Conservation (phyloP, 306 rosid species). For the Calophaca sinica region DNA sequence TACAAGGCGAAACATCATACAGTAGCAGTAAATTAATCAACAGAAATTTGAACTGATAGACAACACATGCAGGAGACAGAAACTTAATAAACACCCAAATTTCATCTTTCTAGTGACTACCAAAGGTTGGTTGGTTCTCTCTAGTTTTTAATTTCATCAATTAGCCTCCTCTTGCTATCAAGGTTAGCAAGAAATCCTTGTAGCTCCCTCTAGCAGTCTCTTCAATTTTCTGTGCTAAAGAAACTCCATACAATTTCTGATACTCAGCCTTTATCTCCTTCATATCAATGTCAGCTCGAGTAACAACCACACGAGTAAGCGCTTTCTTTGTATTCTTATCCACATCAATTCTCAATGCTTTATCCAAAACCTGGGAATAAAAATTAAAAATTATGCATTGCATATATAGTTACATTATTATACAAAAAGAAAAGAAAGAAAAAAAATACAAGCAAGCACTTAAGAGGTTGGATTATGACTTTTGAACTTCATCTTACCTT, state of each 20-base stretch:
- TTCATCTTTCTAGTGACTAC: slow-evolving; percentile 1
- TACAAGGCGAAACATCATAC: slow-evolving; percentile 15
- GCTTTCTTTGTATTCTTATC: slow-evolving; percentile 69
- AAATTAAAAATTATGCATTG: not conserved
- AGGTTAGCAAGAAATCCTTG: slow-evolving; percentile 82
- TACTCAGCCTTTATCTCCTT: slow-evolving; percentile 69
- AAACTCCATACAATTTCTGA: slow-evolving; percentile 57
- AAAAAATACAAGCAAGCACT: not conserved
- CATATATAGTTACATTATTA: too few relatives aligned
- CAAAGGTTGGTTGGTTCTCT: too few relatives aligned
- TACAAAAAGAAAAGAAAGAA: too few relatives aligned
- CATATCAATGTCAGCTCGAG: slow-evolving; percentile 81
- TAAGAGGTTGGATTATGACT: not conserved
- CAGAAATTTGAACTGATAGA: not conserved
- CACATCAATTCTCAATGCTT: slow-evolving; percentile 62
- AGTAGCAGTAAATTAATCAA: slow-evolving; percentile 1
- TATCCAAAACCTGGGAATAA: slow-evolving; percentile 56
- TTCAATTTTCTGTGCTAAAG: slow-evolving; percentile 66
- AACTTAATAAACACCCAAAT: not conserved
- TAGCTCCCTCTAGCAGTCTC: slow-evolving; percentile 73
- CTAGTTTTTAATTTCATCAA: not conserved
- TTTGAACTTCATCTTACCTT: slow-evolving; percentile 55
- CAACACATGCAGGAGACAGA: not conserved
- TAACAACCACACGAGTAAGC: slow-evolving; percentile 80
- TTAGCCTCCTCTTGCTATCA: slow-evolving; percentile 66